Base-by-base conservation (phyloP, 2,329 filamentous ascomycete genomes). In the Fusarium sp. region DNA sequence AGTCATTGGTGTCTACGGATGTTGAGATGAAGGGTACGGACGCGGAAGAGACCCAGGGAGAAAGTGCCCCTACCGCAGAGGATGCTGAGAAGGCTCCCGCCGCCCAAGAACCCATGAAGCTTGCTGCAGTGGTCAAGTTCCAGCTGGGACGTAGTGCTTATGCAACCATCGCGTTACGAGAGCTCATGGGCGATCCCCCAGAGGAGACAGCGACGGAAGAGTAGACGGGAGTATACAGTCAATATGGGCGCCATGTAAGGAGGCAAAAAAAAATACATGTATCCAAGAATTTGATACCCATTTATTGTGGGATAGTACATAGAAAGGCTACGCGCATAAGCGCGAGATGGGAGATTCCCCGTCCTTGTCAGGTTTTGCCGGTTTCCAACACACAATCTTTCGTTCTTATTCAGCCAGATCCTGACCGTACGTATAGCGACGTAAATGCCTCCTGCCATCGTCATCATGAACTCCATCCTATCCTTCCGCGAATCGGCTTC, bases 131-230 rank as follows among this genome's bases (percentile, higher is more conserved):
- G 0, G 78, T 96, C 72, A 93, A 89, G 77, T 87, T 96, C 79
- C 90, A 93, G 76, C 84, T 96, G 27, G 91, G 89, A 1, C 89
- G 89, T 53, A 93, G 91, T 75, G 91, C 93, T 75, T 96, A 96
- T 80, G 93, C 93, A 0, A 96, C 93, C 0, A 92, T 96, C 84
- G 91, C 91, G 11, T 77, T 96, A 69, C 83, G 93, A 58, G 93
- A 96, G 80, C 79, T 96, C 67, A 93, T 93, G 84, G 81, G 82
- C n/a, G 79, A 82, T 23, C 70, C 76, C 14, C 75, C 75, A 7
- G 76, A 79, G 56, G 71, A 71, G 38, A 46, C 38, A 51, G 16
- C 29, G 29, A 36, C 62, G 18, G 38, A 60, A 29, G 29, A 49
- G 42, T 60, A 42, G 49, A 55, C 20, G 29, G 27, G 31, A 25